Conservation (phyloP, 306 rosid species). For the Citrullus mucosospermus region DNA sequence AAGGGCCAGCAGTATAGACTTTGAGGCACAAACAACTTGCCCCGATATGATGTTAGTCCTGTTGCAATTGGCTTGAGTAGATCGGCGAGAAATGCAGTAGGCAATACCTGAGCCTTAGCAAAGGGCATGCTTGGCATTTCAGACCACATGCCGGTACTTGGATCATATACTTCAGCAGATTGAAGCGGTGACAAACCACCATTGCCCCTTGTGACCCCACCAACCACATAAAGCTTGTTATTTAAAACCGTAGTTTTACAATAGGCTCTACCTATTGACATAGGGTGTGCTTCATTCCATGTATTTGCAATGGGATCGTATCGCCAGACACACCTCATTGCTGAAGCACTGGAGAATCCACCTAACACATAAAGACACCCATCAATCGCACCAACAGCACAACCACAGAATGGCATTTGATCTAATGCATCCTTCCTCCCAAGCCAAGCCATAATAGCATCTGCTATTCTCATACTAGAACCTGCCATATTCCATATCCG, state of each 20-base stretch:
- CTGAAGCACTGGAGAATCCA: slow-evolving; percentile 69
- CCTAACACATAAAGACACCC: slow-evolving; percentile 89
- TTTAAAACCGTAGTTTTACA: slow-evolving; percentile 77
- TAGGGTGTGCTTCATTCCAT: slow-evolving; percentile 62
- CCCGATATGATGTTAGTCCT: slow-evolving; percentile 76
- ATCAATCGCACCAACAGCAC: slow-evolving; percentile 69
- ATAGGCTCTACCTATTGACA: slow-evolving; percentile 82
- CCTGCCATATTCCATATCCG: slow-evolving; percentile 77
- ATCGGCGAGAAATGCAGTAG: slow-evolving; percentile 68
- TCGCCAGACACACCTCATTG: slow-evolving; percentile 74
- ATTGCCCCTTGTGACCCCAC: slow-evolving; percentile 81
- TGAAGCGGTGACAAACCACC: slow-evolving; percentile 80
- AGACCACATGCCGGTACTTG: slow-evolving; percentile 58
- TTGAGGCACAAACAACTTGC: slow-evolving; percentile 79
- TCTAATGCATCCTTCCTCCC: slow-evolving; percentile 61
- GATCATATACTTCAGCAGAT: slow-evolving; percentile 88
- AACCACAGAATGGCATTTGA: slow-evolving; percentile 85
- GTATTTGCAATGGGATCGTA: slow-evolving; percentile 51
- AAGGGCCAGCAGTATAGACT: slow-evolving; percentile 93
- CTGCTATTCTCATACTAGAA: slow-evolving; percentile 50
- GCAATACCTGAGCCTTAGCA: slow-evolving; percentile 63
- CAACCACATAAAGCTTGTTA: slow-evolving; percentile 83
- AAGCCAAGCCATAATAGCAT: slow-evolving; percentile 67
- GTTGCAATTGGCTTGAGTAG: slow-evolving; percentile 91
- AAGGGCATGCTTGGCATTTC: slow-evolving; percentile 87